Evolutionary conservation across 768 basidiomycete genomes (phyloP), one percentile per base, ranked within the genome.

Genomic region (Neoboletus brunneissimus): DNA sequence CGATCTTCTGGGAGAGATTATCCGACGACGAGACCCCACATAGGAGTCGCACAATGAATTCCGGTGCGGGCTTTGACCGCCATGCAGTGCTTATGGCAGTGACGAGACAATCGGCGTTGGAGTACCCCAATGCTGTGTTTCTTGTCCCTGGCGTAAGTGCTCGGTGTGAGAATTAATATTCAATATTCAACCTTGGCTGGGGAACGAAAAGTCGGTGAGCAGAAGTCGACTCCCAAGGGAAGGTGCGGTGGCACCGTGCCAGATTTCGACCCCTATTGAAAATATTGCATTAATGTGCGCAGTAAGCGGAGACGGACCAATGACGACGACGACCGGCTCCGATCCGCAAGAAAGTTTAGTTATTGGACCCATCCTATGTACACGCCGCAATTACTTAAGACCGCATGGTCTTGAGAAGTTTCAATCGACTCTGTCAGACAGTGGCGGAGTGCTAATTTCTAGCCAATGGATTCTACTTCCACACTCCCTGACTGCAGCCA

Each of bases 401-500:
- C 22, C 25, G 25, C 41, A 31, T 20, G 29, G 29, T 46, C 47
- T 48, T 34, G 32, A 34, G 34, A 38, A 38, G 25, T 37, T 37
- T n/a, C 35, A 37, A 25, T 37, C 35, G 48, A n/a, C 35, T 23
- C 13, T 48, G 34, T 2, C 29, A 9, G 3, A 44, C 27, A 27
- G 27, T 27, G 15, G 38, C 69, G 67, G 67, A 61, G 67, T 67
- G 41, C 46, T 35, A 71, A 68, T 44, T 20, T 35, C 27, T 23
- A 10, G 23, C 27, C 34, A 18, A 62, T 61, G 60, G 54, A 49
- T 31, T 40, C 56, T 25, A 40, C 64, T 56, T 60, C 66, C 31
- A 71, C 68, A 45, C 60, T 65, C 42, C 64, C 64, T 20, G 46
- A 54, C 27, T 58, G 54, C 54, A 27, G 27, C 34, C 64, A 75